These are phyloP conservation scores for Leishmania braziliensis DNA, from an alignment of 208 protist genomes.

Conservation along the genomic window DNA sequence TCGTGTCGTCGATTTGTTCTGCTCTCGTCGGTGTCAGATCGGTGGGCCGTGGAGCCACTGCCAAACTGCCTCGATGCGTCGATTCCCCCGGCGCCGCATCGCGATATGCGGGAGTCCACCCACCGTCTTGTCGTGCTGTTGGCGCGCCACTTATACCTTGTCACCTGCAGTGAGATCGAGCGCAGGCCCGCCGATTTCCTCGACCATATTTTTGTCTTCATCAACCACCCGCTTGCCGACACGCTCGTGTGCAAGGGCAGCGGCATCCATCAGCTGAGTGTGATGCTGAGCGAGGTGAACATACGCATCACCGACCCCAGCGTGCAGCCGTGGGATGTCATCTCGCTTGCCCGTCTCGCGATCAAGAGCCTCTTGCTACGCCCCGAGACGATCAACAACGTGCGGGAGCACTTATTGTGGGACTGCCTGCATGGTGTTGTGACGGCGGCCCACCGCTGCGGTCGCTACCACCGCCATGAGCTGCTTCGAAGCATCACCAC, in stretches of 20 bases:
- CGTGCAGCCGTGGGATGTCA: constrained; percentile 78
- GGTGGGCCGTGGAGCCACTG: constrained; percentile 75
- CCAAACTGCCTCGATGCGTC: constrained; percentile 68
- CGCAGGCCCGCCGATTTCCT: constrained; percentile 49
- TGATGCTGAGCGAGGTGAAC: constrained; percentile 64
- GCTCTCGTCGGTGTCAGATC: constrained; percentile 44
- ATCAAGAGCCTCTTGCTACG: constrained; percentile 71
- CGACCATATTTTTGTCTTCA: constrained; percentile 69
- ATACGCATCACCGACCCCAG: constrained; percentile 62
- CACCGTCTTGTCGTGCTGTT: constrained; percentile 88
- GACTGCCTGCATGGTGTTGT: constrained; percentile 89
- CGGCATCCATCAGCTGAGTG: constrained; percentile 50
- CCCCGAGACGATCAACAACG: constrained; percentile 36
- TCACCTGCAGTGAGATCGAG: constrained; percentile 61
- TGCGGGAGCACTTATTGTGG: constrained; percentile 73
- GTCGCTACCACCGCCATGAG: constrained; percentile 64
- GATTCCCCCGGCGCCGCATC: constrained; percentile 49
- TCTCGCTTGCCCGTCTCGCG: constrained; percentile 63
- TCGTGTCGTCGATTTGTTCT: constrained; percentile 51
- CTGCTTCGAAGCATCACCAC: constrained; percentile 67
- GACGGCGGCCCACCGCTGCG: constrained; percentile 73
- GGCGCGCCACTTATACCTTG: constrained; percentile 85
- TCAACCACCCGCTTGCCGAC: constrained; percentile 74
- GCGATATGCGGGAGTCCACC: constrained; percentile 53
- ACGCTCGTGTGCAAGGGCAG: constrained; percentile 52